A percentile compares a stretch with the other conserved stretches of the same genome.
Evolutionary conservation across 495 filamentous ascomycete genomes (phyloP).

Genomic region (Neurospora cerealis): DNA sequence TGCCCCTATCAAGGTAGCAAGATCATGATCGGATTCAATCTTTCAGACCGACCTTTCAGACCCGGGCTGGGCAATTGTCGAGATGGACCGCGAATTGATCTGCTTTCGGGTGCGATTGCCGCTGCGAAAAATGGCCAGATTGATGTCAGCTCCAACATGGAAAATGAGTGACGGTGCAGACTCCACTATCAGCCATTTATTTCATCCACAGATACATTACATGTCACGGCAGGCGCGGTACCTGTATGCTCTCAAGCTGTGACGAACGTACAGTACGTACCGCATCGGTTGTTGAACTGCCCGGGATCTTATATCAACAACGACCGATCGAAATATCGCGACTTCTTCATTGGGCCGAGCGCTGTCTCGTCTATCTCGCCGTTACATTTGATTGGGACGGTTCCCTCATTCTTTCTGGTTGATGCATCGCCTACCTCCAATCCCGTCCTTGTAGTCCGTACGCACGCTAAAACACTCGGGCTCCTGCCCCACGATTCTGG

Average conservation of each 20-base stretch:
- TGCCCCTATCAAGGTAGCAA: not conserved
- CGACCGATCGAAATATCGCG: not conserved
- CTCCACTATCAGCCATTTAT: not conserved
- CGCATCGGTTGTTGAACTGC: not conserved
- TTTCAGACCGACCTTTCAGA: not conserved
- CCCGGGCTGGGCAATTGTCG: not conserved
- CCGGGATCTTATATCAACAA: not conserved
- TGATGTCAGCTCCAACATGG: not conserved
- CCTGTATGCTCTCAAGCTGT: not conserved
- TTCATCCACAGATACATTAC: not conserved
- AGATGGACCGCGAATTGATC: not conserved
- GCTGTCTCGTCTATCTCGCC: not conserved
- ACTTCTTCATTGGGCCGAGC: not conserved
- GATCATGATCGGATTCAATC: not conserved
- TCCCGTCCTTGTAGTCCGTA: not conserved
- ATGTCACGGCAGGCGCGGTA: not conserved
- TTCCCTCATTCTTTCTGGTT: not conserved
- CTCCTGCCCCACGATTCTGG: not conserved
- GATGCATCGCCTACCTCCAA: not conserved
- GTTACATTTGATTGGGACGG: not conserved
- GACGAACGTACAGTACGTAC: not conserved
- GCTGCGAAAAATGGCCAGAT: not conserved
- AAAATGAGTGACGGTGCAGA: not conserved
- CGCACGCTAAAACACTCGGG: not conserved
- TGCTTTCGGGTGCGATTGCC: not conserved